Evolutionary conservation across 2,329 filamentous ascomycete species (phyloP), one percentile per base, ranked within the genome.

Genomic region (Colletotrichum acutatum): DNA sequence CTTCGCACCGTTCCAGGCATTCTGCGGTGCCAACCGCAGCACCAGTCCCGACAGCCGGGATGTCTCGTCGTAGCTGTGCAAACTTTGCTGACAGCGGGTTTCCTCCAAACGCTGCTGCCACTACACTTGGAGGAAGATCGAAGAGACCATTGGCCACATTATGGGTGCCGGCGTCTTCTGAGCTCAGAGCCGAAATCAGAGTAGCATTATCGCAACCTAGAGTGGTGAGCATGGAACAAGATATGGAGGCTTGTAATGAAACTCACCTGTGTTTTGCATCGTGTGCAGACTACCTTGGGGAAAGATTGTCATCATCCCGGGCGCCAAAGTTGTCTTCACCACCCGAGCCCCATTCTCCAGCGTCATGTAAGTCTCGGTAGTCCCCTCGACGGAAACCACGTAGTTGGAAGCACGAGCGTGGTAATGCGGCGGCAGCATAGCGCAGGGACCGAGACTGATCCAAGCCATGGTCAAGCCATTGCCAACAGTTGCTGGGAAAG

Each of bases 361-460:
- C 56, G 84, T 82, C 85, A 88, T 88, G 77, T 82, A 88, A 11
- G 85, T 88, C 54, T 83, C 84, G 6, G 84, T 88, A 52, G 83
- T 85, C n/a, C 86, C 87, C 22, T 79, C 78, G 24, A 87, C 79
- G 0, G 84, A 83, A 6, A 87, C 82, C 14, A 88, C 86, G 49
- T 84, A 82, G 74, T 89, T 89, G 26, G 82, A 81, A 2, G 85
- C 87, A 7, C 87, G 81, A 1, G 85, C 85, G 74, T 89, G 87
- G 28, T 83, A 80, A 76, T 88, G 87, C 5, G 86, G 84, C 16
- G 86, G 84, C 19, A 89, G 80, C 83, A 88, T 88, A 19, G 84
- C 83, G 76, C 87, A 89, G 3, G 87, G 85, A 0, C 87, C 87
- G 8, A 89, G 81, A 73, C 82, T 84, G 53, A 86, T 77, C 57